Conservation (phyloP, 768 basidiomycete genomes). For the Chalciporus pseudorubinellus region DNA sequence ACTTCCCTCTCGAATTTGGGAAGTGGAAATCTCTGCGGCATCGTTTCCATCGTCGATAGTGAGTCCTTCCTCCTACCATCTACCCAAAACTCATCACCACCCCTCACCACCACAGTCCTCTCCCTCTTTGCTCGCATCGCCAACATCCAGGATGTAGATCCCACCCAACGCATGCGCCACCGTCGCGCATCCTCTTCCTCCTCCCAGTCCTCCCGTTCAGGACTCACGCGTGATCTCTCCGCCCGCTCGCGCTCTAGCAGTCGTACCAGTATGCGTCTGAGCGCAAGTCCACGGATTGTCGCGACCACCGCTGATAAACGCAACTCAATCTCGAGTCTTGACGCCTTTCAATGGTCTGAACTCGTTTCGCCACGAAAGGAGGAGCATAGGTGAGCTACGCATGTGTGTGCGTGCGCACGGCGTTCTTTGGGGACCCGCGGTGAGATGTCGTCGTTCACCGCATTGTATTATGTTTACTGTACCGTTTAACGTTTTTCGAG, state of each 20-base stretch:
- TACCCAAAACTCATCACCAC: background rate
- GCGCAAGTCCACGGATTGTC: slow-evolving; percentile 32
- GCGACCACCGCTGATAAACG: slow-evolving; percentile 31
- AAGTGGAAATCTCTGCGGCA: slow-evolving; percentile 55
- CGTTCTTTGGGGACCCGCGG: background rate
- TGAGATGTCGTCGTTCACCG: background rate
- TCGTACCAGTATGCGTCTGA: slow-evolving; percentile 36
- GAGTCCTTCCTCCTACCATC: slow-evolving; percentile 18
- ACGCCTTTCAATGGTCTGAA: slow-evolving; percentile 35
- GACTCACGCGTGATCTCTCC: slow-evolving; percentile 33
- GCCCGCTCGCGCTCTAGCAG: slow-evolving; percentile 43
- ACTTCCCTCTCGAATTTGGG: slow-evolving; percentile 40
- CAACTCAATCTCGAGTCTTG: slow-evolving; percentile 30
- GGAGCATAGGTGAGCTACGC: slow-evolving; percentile 16
- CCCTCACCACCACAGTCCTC: slow-evolving; percentile 47
- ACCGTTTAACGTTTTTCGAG: slow-evolving; percentile 1
- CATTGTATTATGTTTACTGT: slow-evolving; percentile 4
- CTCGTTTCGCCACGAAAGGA: slow-evolving; percentile 32
- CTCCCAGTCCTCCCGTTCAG: slow-evolving; percentile 50
- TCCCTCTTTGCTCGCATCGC: slow-evolving; percentile 76
- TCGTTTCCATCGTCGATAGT: slow-evolving; percentile 86
- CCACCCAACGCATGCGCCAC: slow-evolving; percentile 74
- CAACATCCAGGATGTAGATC: slow-evolving; percentile 72
- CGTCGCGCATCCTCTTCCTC: slow-evolving; percentile 76
- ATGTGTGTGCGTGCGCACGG: background rate